Evolutionary conservation across 371 early-diverging fungal genomes (phyloP).

Genomic region (Capillidium heterosporum): DNA sequence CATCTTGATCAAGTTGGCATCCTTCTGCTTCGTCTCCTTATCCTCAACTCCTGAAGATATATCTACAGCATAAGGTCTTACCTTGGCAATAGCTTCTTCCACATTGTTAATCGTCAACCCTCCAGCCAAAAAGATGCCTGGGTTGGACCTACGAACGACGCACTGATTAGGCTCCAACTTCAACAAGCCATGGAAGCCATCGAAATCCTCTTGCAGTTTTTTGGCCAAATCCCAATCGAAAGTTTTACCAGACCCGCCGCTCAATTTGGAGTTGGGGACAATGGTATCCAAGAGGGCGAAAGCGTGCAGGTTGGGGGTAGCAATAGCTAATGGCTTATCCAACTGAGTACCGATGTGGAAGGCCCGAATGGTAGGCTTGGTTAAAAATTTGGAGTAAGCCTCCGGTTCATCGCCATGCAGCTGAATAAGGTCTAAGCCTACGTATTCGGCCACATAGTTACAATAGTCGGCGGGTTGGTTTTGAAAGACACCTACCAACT

Average conservation of each 20-base stretch:
- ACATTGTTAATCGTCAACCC: constrained; percentile 80
- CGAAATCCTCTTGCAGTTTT: constrained; percentile 20
- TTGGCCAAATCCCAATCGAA: constrained; percentile 69
- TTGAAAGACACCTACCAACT: constrained; percentile 85
- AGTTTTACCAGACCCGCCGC: constrained; percentile 45
- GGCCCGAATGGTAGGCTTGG: constrained; percentile 75
- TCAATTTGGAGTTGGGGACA: constrained; percentile 23
- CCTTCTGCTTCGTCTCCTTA: constrained; percentile 39
- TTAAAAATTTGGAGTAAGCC: constrained; percentile 37
- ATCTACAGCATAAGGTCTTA: constrained; percentile 76
- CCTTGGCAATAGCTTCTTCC: constrained; percentile 36
- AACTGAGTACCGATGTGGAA: constrained; percentile 47
- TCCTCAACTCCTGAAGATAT: constrained; percentile 83
- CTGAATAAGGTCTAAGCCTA: constrained; percentile 77
- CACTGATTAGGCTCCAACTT: too few species aligned
- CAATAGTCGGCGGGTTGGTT: constrained; percentile 65
- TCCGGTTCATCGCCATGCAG: constrained; percentile 72
- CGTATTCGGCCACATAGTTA: constrained; percentile 30
- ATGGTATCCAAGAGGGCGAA: constrained; percentile 44
- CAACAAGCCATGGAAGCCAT: constrained; percentile 11
- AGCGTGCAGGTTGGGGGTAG: constrained; percentile 34
- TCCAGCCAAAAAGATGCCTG: constrained; percentile 67
- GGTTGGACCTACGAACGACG: too few species aligned
- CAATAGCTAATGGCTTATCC: constrained; percentile 17
- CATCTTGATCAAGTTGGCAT: neutral